Base-by-base conservation (phyloP, 164 flowering plant genomes). In the Saururus chinensis region DNA sequence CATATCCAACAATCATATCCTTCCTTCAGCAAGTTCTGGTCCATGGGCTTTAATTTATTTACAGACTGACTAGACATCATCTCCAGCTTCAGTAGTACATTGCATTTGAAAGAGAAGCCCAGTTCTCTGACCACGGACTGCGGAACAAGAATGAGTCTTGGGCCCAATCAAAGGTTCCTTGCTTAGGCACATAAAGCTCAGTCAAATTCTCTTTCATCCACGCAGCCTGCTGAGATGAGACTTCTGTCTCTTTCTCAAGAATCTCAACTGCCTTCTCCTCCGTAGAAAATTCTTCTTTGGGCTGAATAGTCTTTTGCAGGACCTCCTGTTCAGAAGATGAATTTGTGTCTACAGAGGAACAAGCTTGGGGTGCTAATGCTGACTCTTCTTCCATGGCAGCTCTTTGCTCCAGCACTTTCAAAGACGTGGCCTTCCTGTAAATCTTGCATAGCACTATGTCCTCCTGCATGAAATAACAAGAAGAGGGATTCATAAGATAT, bases 401-500 rank as follows among this genome's bases (percentile, higher is more conserved):
- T 67, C 90, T 82, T 67, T 84, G 88, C 76, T 93, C 97, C 69
- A 93, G 67, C 23, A 84, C 88, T 73, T 87, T 90, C 80, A 88
- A 58, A 19, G 99, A 81, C 17, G 99, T 88, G 24, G 97, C 99
- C 75, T 93, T 93, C 66, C 87, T 71, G 45, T 93, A 93, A 57
- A 93, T 79, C 79, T 90, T 93, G 77, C 97, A 88, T 60, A 93
- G 53, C 8, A 93, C 97, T 30, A 72, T 75, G 59, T 75, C 75
- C 21, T 72, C 75, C 79, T 76, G 76, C 63, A 65, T 53, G 16
- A 42, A 20, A 26, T 59, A 14, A 42, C 21, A 5, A 40, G 16
- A 10, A 19, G 1, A 53, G 6, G 22, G 56, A 30, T 22, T 23
- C 25, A 5, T 53, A 5, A 20, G 23, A 53, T 40, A 59, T 13